Evolutionary conservation across 129 eudicot species (phyloP).

Genomic region (Erigeron canadensis): DNA sequence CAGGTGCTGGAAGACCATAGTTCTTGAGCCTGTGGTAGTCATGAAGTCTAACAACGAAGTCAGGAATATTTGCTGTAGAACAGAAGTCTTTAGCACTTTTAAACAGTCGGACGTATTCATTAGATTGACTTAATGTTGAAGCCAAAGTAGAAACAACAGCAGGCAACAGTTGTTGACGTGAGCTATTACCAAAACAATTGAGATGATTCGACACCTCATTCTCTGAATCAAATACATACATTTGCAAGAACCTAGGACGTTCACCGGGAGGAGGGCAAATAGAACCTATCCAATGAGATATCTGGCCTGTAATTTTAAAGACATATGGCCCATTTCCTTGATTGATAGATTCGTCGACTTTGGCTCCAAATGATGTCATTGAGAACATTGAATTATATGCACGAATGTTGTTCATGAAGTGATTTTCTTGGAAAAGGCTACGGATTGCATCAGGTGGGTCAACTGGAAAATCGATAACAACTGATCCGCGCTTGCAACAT

Average conservation of each 20-base stretch:
- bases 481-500: background rate
- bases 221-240: background rate
- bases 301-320: background rate
- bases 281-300: slow-evolving; percentile 3
- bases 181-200: background rate
- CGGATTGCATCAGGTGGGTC: background rate
- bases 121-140: background rate
- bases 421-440: background rate
- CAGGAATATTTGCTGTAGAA: background rate
- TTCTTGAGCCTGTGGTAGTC: background rate
- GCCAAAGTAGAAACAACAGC: background rate
- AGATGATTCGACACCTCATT: background rate
- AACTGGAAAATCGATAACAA: background rate
- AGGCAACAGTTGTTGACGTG: background rate
- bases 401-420: background rate
- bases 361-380: no score
- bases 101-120: background rate
- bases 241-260: background rate
- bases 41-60: background rate
- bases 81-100: background rate
- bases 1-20: background rate
- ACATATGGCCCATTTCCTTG: no score
- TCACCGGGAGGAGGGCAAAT: background rate
- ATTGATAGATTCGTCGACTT: no score
- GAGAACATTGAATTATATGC: background rate